These are phyloP conservation scores for Trametes maxima DNA, from an alignment of 768 basidiomycete genomes.

Conservation along the genomic window DNA sequence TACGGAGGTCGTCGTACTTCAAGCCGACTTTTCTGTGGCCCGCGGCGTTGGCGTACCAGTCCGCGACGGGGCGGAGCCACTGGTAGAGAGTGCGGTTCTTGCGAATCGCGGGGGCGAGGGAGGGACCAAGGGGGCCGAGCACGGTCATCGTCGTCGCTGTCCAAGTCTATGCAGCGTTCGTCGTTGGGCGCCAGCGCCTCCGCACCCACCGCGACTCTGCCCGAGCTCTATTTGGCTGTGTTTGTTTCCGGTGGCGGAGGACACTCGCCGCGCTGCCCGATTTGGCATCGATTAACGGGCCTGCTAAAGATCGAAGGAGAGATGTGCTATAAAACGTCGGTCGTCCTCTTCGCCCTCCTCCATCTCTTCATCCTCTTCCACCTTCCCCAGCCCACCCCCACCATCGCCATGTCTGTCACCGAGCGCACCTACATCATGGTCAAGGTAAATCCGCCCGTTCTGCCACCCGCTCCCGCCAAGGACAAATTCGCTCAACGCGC, in stretches of 20 bases:
- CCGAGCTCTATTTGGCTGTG: conserved; percentile 43
- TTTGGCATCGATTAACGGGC: conserved; percentile 26
- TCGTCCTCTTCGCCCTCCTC: conserved; percentile 24
- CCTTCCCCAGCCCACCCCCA: conserved; percentile 29
- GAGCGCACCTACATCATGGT: conserved; percentile 99
- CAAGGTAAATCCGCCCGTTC: conserved; percentile 62
- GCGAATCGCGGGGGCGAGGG: conserved; percentile 76
- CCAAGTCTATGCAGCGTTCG: conserved; percentile 21
- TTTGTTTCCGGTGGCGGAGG: conserved; percentile 40
- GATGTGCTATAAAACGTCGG: conserved; percentile 32
- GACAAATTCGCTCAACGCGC: not conserved
- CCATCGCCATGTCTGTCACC: conserved; percentile 58
- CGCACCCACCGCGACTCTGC: conserved; percentile 24
- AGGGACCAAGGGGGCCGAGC: conserved; percentile 68
- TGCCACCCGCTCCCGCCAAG: not conserved
- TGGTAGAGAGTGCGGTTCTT: conserved; percentile 67
- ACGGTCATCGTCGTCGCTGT: conserved; percentile 37
- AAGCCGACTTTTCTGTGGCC: conserved; percentile 90
- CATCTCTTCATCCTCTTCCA: conserved; percentile 34
- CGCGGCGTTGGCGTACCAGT: conserved; percentile 77
- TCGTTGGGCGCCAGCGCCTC: conserved; percentile 7
- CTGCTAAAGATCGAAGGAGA: conserved; percentile 20
- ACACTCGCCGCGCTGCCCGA: conserved; percentile 20
- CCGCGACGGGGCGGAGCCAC: conserved; percentile 75
- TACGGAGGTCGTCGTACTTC: conserved; percentile 93